A percentile compares a stretch with the other conserved stretches of the same genome.
These are phyloP conservation scores for Umbelopsis sp. DNA, from an alignment of 371 early-diverging fungal species.

Conservation along the genomic window DNA sequence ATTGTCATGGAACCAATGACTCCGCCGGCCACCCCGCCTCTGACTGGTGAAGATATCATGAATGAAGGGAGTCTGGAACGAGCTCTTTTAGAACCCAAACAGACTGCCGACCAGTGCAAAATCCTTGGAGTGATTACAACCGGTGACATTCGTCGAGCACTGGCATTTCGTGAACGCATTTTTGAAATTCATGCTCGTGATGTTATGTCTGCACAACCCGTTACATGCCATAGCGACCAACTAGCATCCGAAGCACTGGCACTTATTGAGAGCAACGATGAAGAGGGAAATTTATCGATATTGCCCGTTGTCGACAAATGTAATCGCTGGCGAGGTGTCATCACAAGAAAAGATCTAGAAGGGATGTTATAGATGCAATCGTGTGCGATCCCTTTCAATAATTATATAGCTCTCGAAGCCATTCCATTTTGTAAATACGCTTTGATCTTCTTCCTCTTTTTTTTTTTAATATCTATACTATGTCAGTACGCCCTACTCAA, in stretches of 20 bases:
- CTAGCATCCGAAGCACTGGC: slow-evolving; percentile 45
- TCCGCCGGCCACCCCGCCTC: slow-evolving; percentile 24
- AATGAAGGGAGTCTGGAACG: slow-evolving; percentile 22
- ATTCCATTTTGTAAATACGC: too few species aligned
- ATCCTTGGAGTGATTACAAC: slow-evolving; percentile 51
- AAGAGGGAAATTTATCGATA: slow-evolving; percentile 30
- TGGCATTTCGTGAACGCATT: slow-evolving; percentile 33
- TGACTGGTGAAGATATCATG: slow-evolving; percentile 25
- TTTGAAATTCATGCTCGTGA: slow-evolving; percentile 45
- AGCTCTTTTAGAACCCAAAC: neutral
- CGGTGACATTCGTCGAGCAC: slow-evolving; percentile 43
- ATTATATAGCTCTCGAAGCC: too few species aligned
- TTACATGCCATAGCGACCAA: slow-evolving; percentile 31
- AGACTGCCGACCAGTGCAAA: neutral
- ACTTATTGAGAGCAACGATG: slow-evolving; percentile 31
- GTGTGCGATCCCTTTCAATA: too few species aligned
- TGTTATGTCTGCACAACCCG: slow-evolving; percentile 43
- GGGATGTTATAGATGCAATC: slow-evolving; percentile 37
- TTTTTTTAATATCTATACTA: too few species aligned
- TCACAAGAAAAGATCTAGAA: slow-evolving; percentile 49
- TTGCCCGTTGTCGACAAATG: slow-evolving; percentile 41
- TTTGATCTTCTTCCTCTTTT: too few species aligned
- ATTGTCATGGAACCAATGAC: slow-evolving; percentile 36
- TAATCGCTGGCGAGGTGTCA: slow-evolving; percentile 38
- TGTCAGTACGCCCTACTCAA: too few species aligned